These are phyloP conservation scores for Trametopsis cervina DNA, from an alignment of 768 basidiomycete species.

Conservation along the genomic window DNA sequence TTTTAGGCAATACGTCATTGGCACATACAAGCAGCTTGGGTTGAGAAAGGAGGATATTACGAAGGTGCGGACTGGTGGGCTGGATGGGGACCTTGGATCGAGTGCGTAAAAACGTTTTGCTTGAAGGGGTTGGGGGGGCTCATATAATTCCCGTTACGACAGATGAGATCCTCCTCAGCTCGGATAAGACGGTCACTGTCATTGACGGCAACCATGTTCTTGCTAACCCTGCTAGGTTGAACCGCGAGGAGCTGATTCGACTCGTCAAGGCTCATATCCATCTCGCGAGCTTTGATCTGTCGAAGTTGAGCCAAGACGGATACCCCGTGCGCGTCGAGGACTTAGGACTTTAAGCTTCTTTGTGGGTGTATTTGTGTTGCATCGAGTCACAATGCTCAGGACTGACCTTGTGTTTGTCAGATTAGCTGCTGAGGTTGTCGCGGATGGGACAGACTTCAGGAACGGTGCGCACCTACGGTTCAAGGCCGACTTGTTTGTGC, in stretches of 20 bases:
- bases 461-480: constrained; percentile 95
- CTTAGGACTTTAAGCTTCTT: constrained; percentile 84
- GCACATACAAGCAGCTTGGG: constrained; percentile 92
- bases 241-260: constrained; percentile 82
- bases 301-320: constrained; percentile 88
- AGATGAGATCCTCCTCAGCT: constrained; percentile 94
- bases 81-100: constrained; percentile 95
- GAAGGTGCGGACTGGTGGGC: constrained; percentile 96
- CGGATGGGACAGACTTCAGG: constrained; percentile 95
- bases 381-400: neutral
- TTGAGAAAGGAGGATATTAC: constrained; percentile 93
- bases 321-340: constrained; percentile 93
- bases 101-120: constrained; percentile 44
- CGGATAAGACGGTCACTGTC: constrained; percentile 89
- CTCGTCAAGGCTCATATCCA: constrained; percentile 84
- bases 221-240: constrained; percentile 82
- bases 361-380: constrained; percentile 47
- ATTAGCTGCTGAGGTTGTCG: constrained; percentile 88
- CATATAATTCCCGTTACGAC: neutral
- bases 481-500: constrained; percentile 96
- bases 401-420: neutral
- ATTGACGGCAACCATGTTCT: constrained; percentile 97
- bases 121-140: too few species aligned
- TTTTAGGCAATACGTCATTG: constrained; percentile 90
- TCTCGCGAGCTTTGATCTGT: constrained; percentile 70